These are phyloP conservation scores for Ophiorrhiza pumila DNA, from an alignment of 257 asterid genomes.

Conservation along the genomic window DNA sequence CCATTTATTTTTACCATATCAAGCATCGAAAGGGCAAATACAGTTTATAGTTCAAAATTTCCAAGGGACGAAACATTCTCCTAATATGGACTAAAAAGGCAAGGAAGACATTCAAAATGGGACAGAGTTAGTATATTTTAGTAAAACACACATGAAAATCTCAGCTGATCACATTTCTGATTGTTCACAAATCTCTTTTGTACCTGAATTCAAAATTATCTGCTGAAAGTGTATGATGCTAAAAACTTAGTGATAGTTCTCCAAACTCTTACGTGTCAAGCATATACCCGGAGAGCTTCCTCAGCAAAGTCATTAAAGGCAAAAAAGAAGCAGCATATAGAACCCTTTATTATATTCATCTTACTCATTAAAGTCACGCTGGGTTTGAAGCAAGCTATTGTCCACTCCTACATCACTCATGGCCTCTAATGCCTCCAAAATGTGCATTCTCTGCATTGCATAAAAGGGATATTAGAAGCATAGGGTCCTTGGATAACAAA, in stretches of 20 bases:
- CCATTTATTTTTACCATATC: background rate
- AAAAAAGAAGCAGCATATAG: background rate
- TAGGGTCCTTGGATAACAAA: conserved; percentile 5
- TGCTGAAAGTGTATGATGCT: background rate
- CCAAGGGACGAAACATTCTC: no score
- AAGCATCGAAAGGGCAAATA: no score
- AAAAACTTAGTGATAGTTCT: background rate
- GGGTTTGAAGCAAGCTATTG: conserved; percentile 44
- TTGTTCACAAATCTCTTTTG: background rate
- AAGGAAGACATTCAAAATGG: background rate
- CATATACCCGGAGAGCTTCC: background rate
- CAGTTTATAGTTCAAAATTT: background rate
- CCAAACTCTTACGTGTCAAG: background rate
- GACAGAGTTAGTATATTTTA: background rate
- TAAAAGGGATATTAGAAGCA: background rate
- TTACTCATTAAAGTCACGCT: conserved; percentile 87
- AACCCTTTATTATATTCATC: conserved; percentile 20
- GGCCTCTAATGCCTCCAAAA: conserved; percentile 76
- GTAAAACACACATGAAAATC: background rate
- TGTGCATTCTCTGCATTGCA: conserved; percentile 66
- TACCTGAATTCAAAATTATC: background rate
- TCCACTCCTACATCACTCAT: conserved; percentile 55
- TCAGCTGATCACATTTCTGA: background rate
- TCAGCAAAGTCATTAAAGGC: background rate
- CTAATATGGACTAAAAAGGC: background rate